Percentiles rank a stretch among this genome's conserved stretches.
Conservation (phyloP, 2,329 filamentous ascomycete species). For the Cadophora sp. region DNA sequence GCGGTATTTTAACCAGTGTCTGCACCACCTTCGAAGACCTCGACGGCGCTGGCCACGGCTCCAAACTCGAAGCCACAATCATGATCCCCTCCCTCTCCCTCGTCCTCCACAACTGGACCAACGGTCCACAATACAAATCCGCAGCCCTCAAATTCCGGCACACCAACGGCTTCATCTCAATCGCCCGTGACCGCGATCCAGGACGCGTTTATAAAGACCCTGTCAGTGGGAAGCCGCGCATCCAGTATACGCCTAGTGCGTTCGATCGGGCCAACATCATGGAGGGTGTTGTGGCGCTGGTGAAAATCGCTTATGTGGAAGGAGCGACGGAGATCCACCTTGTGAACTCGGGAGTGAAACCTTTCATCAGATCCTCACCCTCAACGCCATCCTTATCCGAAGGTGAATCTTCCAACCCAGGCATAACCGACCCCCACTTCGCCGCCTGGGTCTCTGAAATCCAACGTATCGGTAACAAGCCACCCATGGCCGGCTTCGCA, state of each 20-base stretch:
- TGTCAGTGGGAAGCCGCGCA: constrained; percentile 63
- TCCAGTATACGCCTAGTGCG: constrained; percentile 74
- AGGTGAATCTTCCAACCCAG: constrained; percentile 39
- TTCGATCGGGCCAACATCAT: constrained; percentile 77
- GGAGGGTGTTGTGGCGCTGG: constrained; percentile 73
- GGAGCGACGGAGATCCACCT: constrained; percentile 83
- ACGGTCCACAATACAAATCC: constrained; percentile 75
- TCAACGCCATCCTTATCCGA: too few species aligned
- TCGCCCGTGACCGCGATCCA: constrained; percentile 77
- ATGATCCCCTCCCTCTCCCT: constrained; percentile 75
- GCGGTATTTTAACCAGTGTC: constrained; percentile 78
- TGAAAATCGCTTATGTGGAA: constrained; percentile 78
- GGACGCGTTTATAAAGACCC: constrained; percentile 79
- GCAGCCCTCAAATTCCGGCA: constrained; percentile 71
- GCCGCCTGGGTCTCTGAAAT: constrained; percentile 63
- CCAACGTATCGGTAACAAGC: constrained; percentile 55
- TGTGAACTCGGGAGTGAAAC: constrained; percentile 63
- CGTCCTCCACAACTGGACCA: constrained; percentile 68
- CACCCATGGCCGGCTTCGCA: constrained; percentile 60
- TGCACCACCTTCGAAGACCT: constrained; percentile 81
- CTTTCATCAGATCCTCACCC: constrained; percentile 56
- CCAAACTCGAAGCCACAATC: constrained; percentile 77
- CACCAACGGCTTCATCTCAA: constrained; percentile 74
- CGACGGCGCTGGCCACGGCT: constrained; percentile 80
- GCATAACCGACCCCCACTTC: constrained; percentile 66